Conservation (phyloP, 202 grass and related monocot genomes). For the Carex arenaria region DNA sequence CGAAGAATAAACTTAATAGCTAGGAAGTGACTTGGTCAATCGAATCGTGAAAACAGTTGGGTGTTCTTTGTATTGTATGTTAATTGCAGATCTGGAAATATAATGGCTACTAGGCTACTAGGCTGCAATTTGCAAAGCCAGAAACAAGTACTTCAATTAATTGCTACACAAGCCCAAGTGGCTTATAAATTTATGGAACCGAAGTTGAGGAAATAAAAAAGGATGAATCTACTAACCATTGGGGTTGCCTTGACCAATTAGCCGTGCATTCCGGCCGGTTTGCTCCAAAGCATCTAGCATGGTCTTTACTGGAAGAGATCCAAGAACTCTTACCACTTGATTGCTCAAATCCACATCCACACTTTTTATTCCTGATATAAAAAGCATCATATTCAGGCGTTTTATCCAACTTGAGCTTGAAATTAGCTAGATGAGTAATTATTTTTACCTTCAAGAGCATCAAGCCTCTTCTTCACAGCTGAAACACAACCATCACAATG, state of each 20-base stretch:
- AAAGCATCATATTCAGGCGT: not conserved
- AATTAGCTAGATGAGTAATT: constrained; percentile 6
- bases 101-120: not conserved
- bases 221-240: constrained; percentile 48
- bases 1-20: not conserved
- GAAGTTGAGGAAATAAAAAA: not conserved
- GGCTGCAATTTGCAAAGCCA: not conserved
- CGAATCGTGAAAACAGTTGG: not conserved
- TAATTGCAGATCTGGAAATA: not conserved
- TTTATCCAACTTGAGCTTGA: constrained; percentile 14
- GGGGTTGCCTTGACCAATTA: constrained; percentile 94
- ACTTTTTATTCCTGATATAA: constrained; percentile 64
- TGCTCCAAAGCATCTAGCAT: constrained; percentile 79
- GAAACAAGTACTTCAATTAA: not conserved
- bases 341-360: constrained; percentile 78
- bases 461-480: constrained; percentile 59
- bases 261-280: constrained; percentile 62
- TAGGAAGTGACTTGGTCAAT: not conserved
- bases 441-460: constrained; percentile 60
- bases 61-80: not conserved
- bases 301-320: constrained; percentile 67
- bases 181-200: not conserved
- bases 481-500: constrained; percentile 90
- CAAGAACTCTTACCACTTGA: constrained; percentile 87
- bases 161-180: not conserved